phyloP scores from a whole-genome alignment of 129 eudicot species.

The Deinandra increscens region DNA sequence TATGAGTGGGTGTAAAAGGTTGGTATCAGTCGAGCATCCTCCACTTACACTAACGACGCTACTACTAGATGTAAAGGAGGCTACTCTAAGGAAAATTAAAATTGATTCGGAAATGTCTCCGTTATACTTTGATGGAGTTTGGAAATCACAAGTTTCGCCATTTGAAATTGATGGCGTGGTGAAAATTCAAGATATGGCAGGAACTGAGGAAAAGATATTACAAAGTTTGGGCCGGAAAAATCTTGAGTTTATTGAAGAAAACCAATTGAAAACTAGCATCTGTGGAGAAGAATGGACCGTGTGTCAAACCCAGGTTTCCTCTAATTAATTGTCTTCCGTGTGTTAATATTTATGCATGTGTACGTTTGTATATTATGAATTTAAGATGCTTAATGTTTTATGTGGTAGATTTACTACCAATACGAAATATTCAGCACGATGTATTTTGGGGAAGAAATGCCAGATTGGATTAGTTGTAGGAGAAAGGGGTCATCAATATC shows the following conservation, averaged over 20 bases:
- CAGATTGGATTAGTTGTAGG: not conserved
- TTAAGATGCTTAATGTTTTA: not conserved
- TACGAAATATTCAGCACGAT: not conserved
- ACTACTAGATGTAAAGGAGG: no score
- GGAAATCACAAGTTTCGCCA: not conserved
- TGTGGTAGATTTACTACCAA: conserved; percentile 7
- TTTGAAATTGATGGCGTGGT: not conserved
- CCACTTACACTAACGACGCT: not conserved
- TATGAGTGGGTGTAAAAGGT: not conserved
- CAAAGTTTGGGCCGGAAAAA: no score
- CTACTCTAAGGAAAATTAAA: not conserved
- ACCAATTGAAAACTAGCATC: not conserved
- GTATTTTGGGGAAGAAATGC: not conserved
- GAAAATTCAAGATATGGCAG: conserved; percentile 2
- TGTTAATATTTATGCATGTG: not conserved
- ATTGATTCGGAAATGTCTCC: conserved; percentile 22
- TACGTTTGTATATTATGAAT: not conserved
- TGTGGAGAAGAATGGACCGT: not conserved
- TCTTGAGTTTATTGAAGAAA: not conserved
- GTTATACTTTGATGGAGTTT: not conserved
- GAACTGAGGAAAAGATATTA: not conserved
- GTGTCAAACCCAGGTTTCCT: no score
- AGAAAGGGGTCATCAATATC: not conserved
- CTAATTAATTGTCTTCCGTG: not conserved
- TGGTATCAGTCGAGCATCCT: conserved; percentile 10